phyloP scores from a whole-genome alignment of 1,284 basidiomycete species.

The Leucoagaricus sp. region DNA sequence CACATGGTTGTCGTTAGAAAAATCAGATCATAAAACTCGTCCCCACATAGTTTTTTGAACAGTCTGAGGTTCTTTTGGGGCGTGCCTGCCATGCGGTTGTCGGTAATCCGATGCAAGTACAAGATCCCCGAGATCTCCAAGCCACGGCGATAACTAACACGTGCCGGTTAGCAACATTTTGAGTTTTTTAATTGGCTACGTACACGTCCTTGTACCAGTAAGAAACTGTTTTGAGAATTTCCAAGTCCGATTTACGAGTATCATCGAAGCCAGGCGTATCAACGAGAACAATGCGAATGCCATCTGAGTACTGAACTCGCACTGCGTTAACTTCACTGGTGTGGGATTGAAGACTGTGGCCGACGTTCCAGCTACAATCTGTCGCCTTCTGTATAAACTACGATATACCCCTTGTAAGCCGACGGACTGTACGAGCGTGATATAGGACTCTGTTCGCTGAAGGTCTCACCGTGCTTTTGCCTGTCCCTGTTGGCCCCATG shows the following conservation, averaged over 20 bases:
- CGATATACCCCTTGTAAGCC: too few relatives aligned
- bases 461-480: conserved; percentile 25
- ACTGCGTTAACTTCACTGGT: background rate
- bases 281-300: background rate
- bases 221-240: background rate
- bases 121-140: conserved; percentile 30
- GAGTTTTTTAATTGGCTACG: too few relatives aligned
- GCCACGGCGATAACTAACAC: conserved; percentile 36
- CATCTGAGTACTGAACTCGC: background rate
- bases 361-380: background rate
- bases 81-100: conserved; percentile 9
- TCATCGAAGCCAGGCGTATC: background rate
- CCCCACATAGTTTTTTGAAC: conserved; percentile 15
- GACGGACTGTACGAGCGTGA: too few relatives aligned
- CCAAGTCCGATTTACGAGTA: background rate
- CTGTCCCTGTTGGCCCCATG: conserved; percentile 36
- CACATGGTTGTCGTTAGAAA: conserved; percentile 16
- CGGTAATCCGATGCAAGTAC: conserved; percentile 16
- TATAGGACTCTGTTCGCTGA: too few relatives aligned
- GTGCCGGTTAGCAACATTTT: too few relatives aligned
- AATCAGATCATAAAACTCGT: conserved; percentile 1
- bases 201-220: background rate
- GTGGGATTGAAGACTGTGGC: background rate
- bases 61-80: conserved; percentile 12
- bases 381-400: background rate